Conservation (phyloP, 176 grass and related monocot genomes). For the Puccinellia tenuiflora region DNA sequence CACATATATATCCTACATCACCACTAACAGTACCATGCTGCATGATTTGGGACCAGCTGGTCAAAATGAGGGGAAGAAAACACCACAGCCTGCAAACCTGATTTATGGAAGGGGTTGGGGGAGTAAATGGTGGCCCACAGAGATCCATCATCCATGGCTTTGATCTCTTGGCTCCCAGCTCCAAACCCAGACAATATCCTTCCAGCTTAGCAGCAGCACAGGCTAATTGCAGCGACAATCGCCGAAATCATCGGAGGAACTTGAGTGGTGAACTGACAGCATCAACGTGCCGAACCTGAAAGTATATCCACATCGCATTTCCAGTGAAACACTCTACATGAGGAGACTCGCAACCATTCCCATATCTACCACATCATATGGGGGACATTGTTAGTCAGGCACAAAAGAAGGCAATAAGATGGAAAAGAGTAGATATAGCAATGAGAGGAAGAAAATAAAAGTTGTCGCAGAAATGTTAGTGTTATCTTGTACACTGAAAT, state of each 20-base stretch:
- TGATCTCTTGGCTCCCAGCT: constrained; percentile 15
- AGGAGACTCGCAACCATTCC: background rate
- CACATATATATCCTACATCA: constrained; percentile 35
- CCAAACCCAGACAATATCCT: background rate
- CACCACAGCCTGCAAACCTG: constrained; percentile 27
- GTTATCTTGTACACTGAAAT: background rate
- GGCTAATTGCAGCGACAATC: background rate
- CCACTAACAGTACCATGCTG: constrained; percentile 35
- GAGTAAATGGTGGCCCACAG: background rate
- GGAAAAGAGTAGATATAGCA: background rate
- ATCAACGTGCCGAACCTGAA: constrained; percentile 6
- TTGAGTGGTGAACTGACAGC: background rate
- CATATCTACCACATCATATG: background rate
- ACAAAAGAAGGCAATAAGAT: background rate
- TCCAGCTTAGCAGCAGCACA: constrained; percentile 12
- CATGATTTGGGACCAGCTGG: constrained; percentile 37
- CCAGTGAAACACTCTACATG: background rate
- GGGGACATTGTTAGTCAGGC: background rate
- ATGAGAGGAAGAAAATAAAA: background rate
- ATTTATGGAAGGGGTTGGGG: constrained; percentile 5
- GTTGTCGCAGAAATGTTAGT: background rate
- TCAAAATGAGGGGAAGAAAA: constrained; percentile 25
- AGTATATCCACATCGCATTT: background rate
- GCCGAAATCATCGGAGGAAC: background rate
- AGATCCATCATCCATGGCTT: background rate